Conservation (phyloP, 163 green algal genomes). For the Trebouxia gelatinosa region DNA sequence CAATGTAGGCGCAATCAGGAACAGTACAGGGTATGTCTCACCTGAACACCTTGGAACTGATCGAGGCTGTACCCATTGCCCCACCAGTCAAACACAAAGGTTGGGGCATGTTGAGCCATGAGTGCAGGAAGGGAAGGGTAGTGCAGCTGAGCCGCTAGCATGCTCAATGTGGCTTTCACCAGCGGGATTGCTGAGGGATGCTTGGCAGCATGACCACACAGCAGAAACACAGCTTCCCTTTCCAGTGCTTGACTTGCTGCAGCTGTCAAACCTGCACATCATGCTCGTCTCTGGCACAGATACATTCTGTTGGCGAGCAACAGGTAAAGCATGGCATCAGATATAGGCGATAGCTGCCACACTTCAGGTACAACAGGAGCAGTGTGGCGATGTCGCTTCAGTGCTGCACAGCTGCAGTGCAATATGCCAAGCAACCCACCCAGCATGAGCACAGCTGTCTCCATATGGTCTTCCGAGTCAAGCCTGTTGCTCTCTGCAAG, state of each 20-base stretch:
- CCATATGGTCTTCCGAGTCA: conserved; percentile 36
- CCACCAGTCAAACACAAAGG: conserved; percentile 32
- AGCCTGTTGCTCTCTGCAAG: background rate
- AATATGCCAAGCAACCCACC: conserved; percentile 30
- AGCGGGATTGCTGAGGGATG: background rate
- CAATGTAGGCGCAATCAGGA: no score
- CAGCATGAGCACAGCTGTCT: conserved; percentile 44
- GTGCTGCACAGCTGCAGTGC: no score
- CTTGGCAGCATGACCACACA: conserved; percentile 35
- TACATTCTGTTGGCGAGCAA: background rate
- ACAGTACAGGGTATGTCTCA: no score
- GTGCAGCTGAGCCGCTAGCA: conserved; percentile 29
- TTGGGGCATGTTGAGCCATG: conserved; percentile 23
- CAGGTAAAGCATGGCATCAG: background rate
- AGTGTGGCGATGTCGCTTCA: background rate
- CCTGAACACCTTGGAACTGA: conserved; percentile 1
- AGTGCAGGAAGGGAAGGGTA: conserved; percentile 43
- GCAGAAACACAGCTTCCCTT: conserved; percentile 34
- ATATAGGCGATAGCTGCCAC: background rate
- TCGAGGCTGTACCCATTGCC: conserved; percentile 13
- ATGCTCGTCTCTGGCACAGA: background rate
- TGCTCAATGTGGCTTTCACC: conserved; percentile 33
- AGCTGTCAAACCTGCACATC: conserved; percentile 23
- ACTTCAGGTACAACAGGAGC: background rate
- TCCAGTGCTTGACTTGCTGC: conserved; percentile 32